Conservation (phyloP, 2,329 filamentous ascomycete species). For the Tympanopsis confertula region DNA sequence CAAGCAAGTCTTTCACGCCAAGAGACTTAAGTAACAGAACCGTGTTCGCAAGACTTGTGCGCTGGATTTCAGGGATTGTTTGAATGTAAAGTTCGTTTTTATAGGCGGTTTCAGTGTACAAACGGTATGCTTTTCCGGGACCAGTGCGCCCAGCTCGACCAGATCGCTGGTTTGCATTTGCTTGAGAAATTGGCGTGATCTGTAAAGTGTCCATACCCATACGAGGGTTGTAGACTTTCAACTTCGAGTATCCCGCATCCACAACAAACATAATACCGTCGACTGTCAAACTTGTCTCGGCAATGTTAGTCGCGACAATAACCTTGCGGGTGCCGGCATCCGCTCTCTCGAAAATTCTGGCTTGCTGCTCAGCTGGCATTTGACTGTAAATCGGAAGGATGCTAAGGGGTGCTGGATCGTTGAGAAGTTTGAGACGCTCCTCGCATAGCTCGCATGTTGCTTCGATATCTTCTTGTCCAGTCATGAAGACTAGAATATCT, state of each 20-base stretch:
- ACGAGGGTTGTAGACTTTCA: constrained; percentile 1
- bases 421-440: constrained; percentile 49
- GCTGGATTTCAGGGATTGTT: background rate
- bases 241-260: background rate
- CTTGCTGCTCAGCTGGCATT: constrained; percentile 1
- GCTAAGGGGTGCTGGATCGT: constrained; percentile 51
- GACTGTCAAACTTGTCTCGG: constrained; percentile 1
- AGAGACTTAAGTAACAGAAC: background rate
- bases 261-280: constrained; percentile 1
- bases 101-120: background rate
- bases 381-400: constrained; percentile 1
- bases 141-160: background rate
- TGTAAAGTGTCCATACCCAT: constrained; percentile 1
- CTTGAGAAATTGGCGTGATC: constrained; percentile 1
- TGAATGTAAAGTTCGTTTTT: constrained; percentile 1
- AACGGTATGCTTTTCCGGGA: background rate
- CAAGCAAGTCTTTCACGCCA: background rate
- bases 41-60: constrained; percentile 1
- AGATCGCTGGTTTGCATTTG: background rate
- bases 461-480: constrained; percentile 62
- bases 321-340: background rate
- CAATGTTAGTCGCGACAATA: constrained; percentile 1
- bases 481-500: constrained; percentile 65
- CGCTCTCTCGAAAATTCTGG: background rate
- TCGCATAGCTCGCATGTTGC: constrained; percentile 57